Percentiles rank a stretch among this genome's conserved stretches.
Evolutionary conservation across 2,329 filamentous ascomycete species (phyloP).

Genomic region (Pseudodiploospora longispora): DNA sequence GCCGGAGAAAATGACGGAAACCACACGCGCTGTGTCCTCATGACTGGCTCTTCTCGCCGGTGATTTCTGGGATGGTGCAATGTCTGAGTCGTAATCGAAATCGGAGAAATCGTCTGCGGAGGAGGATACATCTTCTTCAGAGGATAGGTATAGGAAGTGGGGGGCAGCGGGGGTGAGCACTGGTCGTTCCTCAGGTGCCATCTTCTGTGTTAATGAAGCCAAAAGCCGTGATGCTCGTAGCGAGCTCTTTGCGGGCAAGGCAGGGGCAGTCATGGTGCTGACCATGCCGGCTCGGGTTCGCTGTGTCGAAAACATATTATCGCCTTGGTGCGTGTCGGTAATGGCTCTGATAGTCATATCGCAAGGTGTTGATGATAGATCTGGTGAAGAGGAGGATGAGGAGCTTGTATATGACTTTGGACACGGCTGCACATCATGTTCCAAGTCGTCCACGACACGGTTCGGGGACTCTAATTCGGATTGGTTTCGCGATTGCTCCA

Average conservation of each 20-base stretch:
- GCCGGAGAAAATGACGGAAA: slow-evolving; percentile 52
- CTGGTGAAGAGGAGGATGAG: slow-evolving; percentile 10
- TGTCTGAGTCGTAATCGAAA: slow-evolving; percentile 41
- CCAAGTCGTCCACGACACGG: slow-evolving; percentile 2
- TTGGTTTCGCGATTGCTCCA: slow-evolving; percentile 7
- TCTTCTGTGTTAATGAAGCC: slow-evolving; percentile 24
- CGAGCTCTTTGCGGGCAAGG: slow-evolving; percentile 42
- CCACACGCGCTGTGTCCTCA: slow-evolving; percentile 49
- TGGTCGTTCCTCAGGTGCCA: slow-evolving; percentile 20
- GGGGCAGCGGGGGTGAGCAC: slow-evolving; percentile 35
- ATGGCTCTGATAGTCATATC: not conserved
- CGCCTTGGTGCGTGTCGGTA: slow-evolving; percentile 7
- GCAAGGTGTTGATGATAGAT: slow-evolving; percentile 5
- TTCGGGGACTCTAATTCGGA: slow-evolving; percentile 12
- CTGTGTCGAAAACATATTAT: slow-evolving; percentile 19
- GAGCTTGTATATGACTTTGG: slow-evolving; percentile 13
- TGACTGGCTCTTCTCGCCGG: slow-evolving; percentile 32
- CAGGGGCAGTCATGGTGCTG: slow-evolving; percentile 25
- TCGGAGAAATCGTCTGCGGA: slow-evolving; percentile 53
- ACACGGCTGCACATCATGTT: not conserved
- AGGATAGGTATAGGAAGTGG: slow-evolving; percentile 56
- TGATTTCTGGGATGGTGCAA: slow-evolving; percentile 22
- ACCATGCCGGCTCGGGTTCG: slow-evolving; percentile 6
- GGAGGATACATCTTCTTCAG: slow-evolving; percentile 57
- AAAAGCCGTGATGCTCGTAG: slow-evolving; percentile 38